Evolutionary conservation across 2,329 filamentous ascomycete genomes (phyloP), one percentile per base, ranked within the genome.

Genomic region (Alternaria rosae): DNA sequence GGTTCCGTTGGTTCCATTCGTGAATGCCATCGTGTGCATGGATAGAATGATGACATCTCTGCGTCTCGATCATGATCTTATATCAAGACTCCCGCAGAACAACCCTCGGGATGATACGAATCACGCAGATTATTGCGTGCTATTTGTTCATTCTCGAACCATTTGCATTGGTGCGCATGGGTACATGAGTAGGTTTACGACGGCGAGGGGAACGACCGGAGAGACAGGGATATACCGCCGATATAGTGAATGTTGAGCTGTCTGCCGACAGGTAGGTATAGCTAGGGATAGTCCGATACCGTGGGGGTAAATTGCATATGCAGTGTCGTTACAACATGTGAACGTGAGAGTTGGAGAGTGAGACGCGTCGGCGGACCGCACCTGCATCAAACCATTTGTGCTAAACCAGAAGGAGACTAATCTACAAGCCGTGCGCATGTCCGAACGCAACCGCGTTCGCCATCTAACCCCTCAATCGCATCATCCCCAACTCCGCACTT

Each of bases 391-490:
- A 6, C 9, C 28, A 17, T 38, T 11, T 42, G 30, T 3, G 43
- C 51, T 59, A 56, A 56, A 3, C 35, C 21, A 3, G 13, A 32
- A 21, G 6, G 35, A 42, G 56, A 25, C 25, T 51, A 35, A 35
- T 21, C 17, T 21, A 8, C 8, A 12, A 11, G 20, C 26, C 2
- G 15, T 43, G 21, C 25, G 21, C 41, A 41, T 35, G 13, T 12
- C 11, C 12, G 5, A 58, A 45, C 35, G 25, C 23, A 52, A 41
- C 47, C 59, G 42, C 45, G 42, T 51, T 60, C 64, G 64, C 47
- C 53, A 66, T 66, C 58, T 43, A 47, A 45, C 32, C 42, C 52
- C 55, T 64, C 58, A 54, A 62, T 61, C 57, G 54, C 62, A 67
- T 62, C 62, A 67, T 67, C 45, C 17, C 28, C 25, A 28, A 62